Evolutionary conservation across 129 eudicot genomes (phyloP), one percentile per base, ranked within the genome.

Genomic region (Centaurea solstitialis): DNA sequence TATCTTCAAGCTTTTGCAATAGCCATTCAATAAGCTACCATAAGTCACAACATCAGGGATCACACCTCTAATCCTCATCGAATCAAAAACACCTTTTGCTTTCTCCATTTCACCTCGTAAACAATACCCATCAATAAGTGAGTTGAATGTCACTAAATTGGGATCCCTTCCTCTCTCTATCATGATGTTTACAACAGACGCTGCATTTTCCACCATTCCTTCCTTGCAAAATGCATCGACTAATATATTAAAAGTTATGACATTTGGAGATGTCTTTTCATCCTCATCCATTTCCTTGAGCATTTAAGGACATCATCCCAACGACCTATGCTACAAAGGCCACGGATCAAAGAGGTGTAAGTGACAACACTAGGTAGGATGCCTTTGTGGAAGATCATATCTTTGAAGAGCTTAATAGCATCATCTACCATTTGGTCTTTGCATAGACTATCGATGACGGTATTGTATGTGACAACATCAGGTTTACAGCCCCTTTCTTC

Each of bases 121-220:
- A 74, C 68, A 53, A 35, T 53, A 53, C 12, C 78, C 78, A 28
- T 72, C 75, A 39, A 72, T 72, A 13, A 72, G 59, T 22, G 35
- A 72, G 23, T 10, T 72, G 35, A 4, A 74, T 13, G 67, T 74
- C 43, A 53, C 68, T 28, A 53, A 0, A 11, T 74, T n/a, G 0
- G 67, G 76, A 20, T n/a, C 5, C 18, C n/a, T 57, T n/a, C 65
- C 65, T 57, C 65, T 74, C 40, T 15, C 45, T 2, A n/a, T 6
- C 26, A 74, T 24, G 20, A 24, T 24, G 45, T 7, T 9, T 17
- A 74, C 2, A 74, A 53, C 5, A 74, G 4, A 2, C 45, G 5
- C 22, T 7, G 77, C 77, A 26, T 15, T 67, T 24, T 74, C 10
- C 9, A 74, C 9, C 28, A 7, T 17, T 8, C 67, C 47, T 53